Evolutionary conservation across 2,329 filamentous ascomycete genomes (phyloP).

Genomic region (Nemania abortiva): DNA sequence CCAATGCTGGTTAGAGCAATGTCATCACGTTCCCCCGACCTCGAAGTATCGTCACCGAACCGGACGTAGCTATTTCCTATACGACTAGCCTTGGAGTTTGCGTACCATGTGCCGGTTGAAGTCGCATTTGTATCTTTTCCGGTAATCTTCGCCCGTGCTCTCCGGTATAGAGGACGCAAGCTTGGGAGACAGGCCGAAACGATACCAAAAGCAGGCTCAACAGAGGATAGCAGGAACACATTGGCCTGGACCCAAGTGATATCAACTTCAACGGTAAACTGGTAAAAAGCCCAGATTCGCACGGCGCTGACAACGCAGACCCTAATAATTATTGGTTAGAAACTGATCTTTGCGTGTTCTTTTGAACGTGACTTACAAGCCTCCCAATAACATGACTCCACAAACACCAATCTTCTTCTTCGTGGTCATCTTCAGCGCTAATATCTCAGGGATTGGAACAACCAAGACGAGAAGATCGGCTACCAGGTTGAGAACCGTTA

Average conservation of each 20-base stretch:
- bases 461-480: conserved; percentile 50
- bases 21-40: conserved; percentile 39
- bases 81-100: conserved; percentile 37
- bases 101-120: conserved; percentile 35
- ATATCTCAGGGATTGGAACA: conserved; percentile 50
- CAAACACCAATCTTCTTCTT: conserved; percentile 48
- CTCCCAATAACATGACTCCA: conserved; percentile 50
- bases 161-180: conserved; percentile 51
- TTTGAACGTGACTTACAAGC: conserved; percentile 46
- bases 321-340: conserved; percentile 32
- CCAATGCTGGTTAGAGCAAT: conserved; percentile 42
- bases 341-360: background rate
- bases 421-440: conserved; percentile 48
- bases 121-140: conserved; percentile 23
- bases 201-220: conserved; percentile 54
- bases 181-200: conserved; percentile 54
- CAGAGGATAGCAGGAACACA: conserved; percentile 51
- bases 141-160: conserved; percentile 37
- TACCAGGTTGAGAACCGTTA: conserved; percentile 48
- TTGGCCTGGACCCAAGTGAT: conserved; percentile 49
- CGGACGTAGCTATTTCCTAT: conserved; percentile 43
- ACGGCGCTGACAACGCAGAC: conserved; percentile 50
- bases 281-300: conserved; percentile 48
- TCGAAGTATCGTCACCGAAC: conserved; percentile 39
- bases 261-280: conserved; percentile 43